Conservation (phyloP, 2,329 filamentous ascomycete genomes). For the Clonostachys sp. region DNA sequence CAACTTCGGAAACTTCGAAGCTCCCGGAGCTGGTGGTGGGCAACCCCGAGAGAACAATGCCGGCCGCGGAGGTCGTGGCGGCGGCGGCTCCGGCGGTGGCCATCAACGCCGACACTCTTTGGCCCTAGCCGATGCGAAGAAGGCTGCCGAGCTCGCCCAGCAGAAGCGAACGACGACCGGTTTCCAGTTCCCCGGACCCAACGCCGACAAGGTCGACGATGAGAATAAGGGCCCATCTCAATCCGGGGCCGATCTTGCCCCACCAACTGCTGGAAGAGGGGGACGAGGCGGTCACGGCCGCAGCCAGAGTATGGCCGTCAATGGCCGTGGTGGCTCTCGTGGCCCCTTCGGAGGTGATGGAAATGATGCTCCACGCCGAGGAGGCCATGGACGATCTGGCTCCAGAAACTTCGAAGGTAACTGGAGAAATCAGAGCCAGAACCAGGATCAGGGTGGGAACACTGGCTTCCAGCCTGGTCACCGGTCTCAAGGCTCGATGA, state of each 20-base stretch:
- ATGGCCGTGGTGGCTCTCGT: conserved; percentile 68
- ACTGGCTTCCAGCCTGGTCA: conserved; percentile 89
- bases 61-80: conserved; percentile 69
- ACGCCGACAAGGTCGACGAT: conserved; percentile 55
- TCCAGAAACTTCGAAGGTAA: conserved; percentile 98
- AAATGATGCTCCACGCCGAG: conserved; percentile 70
- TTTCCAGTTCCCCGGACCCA: conserved; percentile 84
- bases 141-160: conserved; percentile 93
- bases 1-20: conserved; percentile 75
- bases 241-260: conserved; percentile 22
- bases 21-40: conserved; percentile 26
- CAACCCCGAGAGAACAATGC: conserved; percentile 20
- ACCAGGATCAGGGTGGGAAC: conserved; percentile 61
- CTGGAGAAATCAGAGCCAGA: conserved; percentile 77
- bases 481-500: conserved; percentile 78
- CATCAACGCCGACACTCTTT: conserved; percentile 94
- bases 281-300: conserved; percentile 62
- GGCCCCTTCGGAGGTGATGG: conserved; percentile 51
- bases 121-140: conserved; percentile 92
- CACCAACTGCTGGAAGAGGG: conserved; percentile 41
- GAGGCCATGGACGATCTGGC: conserved; percentile 74
- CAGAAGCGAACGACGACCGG: conserved; percentile 92
- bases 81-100: conserved; percentile 62
- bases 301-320: conserved; percentile 87
- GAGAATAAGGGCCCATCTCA: conserved; percentile 30